Evolutionary conservation across 768 basidiomycete genomes (phyloP), one percentile per base, ranked within the genome.

Genomic region (Sarcodon sp.): DNA sequence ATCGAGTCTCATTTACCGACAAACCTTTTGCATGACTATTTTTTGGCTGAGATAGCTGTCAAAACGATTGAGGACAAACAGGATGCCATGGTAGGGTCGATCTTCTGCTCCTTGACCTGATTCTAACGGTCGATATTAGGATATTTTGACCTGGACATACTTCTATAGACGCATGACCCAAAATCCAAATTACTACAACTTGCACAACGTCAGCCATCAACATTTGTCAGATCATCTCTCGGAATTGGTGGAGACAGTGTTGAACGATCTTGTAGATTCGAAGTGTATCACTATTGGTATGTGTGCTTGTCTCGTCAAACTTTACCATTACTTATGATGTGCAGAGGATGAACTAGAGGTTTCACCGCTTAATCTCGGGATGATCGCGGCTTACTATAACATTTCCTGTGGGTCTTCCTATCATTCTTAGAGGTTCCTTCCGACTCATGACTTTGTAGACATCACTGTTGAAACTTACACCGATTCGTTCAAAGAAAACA

Each of bases 61-160:
- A 94, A 92, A 68, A 98, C 93, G 10, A 97, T 98, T 49, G 92
- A 98, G 67, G 98, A 97, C 66, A 99, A 99, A 70, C 94, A 99
- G 64, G 90, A 96, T 61, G 88, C 88, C 0, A 87, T 91, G 85
- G 87, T 85, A 51, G 21, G 68, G 4, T 27, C 21, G 21, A 27
- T 27, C 63, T 18, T 35, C 33, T 41, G 11, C n/a, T 32, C n/a
- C 16, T 11, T 4, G 16, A 8, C 21, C 5, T 21, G n/a, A 31
- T 49, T n/a, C 46, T 44, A 47, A 37, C 44, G 35, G 48, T 47
- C 47, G 0, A 38, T 43, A 5, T 12, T 54, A 89, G 80, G 94
- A 99, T 64, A 96, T 96, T 61, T 69, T 96, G 57, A 99, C 96
- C 0, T 99, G 96, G 96, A 93, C 93, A 9, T 96, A 87, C 71